Evolutionary conservation across 2,329 filamentous ascomycete species (phyloP), one percentile per base, ranked within the genome.

Genomic region (Hypoxylon sp.): DNA sequence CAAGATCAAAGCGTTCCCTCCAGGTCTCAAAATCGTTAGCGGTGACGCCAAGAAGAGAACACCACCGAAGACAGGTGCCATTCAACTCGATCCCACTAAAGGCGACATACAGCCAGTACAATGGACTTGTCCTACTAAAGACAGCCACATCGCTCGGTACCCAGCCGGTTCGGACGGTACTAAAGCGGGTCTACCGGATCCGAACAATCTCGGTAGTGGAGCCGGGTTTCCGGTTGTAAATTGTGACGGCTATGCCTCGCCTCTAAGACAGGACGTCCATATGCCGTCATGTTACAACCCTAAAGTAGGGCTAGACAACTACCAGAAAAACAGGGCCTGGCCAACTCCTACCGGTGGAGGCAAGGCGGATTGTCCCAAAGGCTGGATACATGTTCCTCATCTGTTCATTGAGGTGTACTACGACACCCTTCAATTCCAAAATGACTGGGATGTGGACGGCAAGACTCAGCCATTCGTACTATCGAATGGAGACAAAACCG

Each of bases 281-380:
- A 90, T 92, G 80, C 91, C 91, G 1, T 89, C 88, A 5, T 92
- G 91, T 83, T 92, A 91, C 85, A 85, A 92, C 78, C 90, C 90
- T 31, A 78, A 85, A 54, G 82, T 86, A 63, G 88, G 86, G 63
- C 81, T 89, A 48, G 80, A 83, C 33, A 83, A 89, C 80, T 88
- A 87, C 81, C 82, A 84, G 76, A 85, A 83, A 69, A 92, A 92
- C 82, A 90, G 90, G 84, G 84, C 81, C 24, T 92, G 87, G 74
- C 91, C 90, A n/a, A 78, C 78, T 5, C 74, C 80, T 52, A 79
- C 76, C 5, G 77, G 80, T 71, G 81, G 82, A 69, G 86, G 87
- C 58, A 84, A 84, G 74, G 71, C 78, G 48, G 84, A 88, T 80
- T 89, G 87, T 76, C 86, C 86, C 37, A 63, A 79, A 39, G 86